phyloP scores from a whole-genome alignment of 768 basidiomycete species.

The Lentinula raphanica region DNA sequence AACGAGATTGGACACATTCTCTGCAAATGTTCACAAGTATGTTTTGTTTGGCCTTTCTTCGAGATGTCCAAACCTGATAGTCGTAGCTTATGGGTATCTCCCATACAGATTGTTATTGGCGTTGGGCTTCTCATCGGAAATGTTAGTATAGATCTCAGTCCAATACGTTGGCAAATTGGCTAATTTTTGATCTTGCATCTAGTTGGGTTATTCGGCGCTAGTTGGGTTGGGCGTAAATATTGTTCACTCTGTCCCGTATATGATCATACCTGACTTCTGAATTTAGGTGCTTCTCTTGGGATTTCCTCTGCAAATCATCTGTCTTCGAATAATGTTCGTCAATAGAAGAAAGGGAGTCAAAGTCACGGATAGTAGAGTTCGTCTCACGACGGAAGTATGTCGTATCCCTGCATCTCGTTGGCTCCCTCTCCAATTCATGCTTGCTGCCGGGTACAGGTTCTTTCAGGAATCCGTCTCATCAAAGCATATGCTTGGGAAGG shows the following conservation, averaged over 20 bases:
- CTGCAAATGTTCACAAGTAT: conserved; percentile 20
- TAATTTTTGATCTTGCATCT: neutral
- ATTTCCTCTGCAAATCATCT: conserved; percentile 47
- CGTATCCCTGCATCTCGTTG: neutral
- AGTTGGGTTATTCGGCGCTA: conserved; percentile 67
- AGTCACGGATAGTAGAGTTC: conserved; percentile 62
- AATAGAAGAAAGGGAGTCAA: conserved; percentile 53
- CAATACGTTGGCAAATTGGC: neutral
- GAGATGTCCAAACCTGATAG: neutral
- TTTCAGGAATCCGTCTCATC: conserved; percentile 63
- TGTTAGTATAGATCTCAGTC: conserved; percentile 27
- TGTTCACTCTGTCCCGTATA: neutral
- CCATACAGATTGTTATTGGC: conserved; percentile 54
- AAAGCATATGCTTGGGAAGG: conserved; percentile 60
- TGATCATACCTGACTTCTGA: neutral
- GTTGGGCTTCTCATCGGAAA: conserved; percentile 58
- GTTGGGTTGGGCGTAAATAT: conserved; percentile 48
- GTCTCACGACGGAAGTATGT: conserved; percentile 54
- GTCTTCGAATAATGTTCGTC: conserved; percentile 47
- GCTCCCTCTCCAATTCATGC: neutral
- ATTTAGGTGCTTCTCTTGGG: conserved; percentile 9
- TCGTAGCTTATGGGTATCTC: conserved; percentile 51
- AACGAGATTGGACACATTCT: conserved; percentile 46
- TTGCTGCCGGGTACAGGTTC: conserved; percentile 28
- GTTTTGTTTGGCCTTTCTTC: neutral